Evolutionary conservation across 164 flowering plant species (phyloP).

Genomic region (Umbellularia californica): DNA sequence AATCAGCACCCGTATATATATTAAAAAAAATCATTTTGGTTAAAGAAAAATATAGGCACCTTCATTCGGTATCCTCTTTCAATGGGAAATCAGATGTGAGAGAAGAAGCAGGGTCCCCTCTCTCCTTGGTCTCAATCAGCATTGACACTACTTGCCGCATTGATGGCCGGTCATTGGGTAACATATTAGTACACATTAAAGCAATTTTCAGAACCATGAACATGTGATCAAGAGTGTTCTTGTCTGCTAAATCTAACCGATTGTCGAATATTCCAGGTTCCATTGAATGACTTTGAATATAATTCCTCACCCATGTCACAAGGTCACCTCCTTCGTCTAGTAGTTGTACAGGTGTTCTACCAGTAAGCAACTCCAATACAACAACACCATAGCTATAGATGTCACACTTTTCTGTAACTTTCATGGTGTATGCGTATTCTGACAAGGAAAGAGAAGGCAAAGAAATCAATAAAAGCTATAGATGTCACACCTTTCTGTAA

Average conservation of each 20-base stretch:
- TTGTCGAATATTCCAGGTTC: constrained; percentile 58
- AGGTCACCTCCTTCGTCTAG: constrained; percentile 91
- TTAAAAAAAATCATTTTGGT: constrained; percentile 6
- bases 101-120: constrained; percentile 26
- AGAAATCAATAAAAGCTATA: constrained; percentile 47
- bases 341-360: constrained; percentile 85
- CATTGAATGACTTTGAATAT: constrained; percentile 54
- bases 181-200: constrained; percentile 65
- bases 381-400: constrained; percentile 96
- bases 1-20: constrained; percentile 15
- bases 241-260: constrained; percentile 50
- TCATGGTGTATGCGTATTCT: constrained; percentile 47
- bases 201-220: constrained; percentile 72
- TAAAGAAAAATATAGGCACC: constrained; percentile 10
- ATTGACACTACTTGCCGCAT: constrained; percentile 86
- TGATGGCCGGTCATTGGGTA: constrained; percentile 81
- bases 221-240: constrained; percentile 58
- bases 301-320: constrained; percentile 61
- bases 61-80: constrained; percentile 26
- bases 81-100: constrained; percentile 28
- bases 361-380: constrained; percentile 84
- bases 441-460: no score
- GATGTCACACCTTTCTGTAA: constrained; percentile 89
- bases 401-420: constrained; percentile 93
- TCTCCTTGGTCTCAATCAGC: constrained; percentile 69